Evolutionary conservation across 1,284 basidiomycete genomes (phyloP), one percentile per base, ranked within the genome.

Genomic region (Moesziomyces antarcticus): DNA sequence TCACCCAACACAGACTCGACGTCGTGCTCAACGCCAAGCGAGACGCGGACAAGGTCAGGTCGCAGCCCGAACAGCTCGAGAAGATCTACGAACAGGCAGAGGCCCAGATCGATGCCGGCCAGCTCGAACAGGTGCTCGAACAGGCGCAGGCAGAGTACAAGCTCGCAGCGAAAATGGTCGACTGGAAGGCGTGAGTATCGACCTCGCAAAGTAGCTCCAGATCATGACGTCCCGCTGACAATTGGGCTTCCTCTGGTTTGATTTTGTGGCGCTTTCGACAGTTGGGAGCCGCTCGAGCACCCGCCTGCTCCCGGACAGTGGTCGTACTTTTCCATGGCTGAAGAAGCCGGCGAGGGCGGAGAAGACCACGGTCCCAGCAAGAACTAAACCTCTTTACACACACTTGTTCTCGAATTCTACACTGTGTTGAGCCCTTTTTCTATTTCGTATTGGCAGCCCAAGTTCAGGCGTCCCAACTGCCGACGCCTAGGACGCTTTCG

Each of bases 161-260:
- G 52, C 86, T 98, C 46, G 92, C 89, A 2, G 87, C 87, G 41
- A 93, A 93, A 86, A 93, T 98, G 91, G 83, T 91, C 24, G 92
- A 96, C 83, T 98, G 93, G 93, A 97, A 97, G 87, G 89, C 92
- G 95, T 99, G 85, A 86, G 93, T 92, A 20, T 24, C 8, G 9
- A 18, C 62, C 41, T 20, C 43, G 30, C 25, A 27, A 27, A 5
- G 56, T 56, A 33, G 35, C 25, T 55, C 41, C 55, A 43, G 55
- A 48, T 45, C 49, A 53, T 56, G 56, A 45, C 37, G 41, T n/a
- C 57, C 50, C 30, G 25, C 61, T n/a, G 60, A 58, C n/a, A 72
- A 35, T 68, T 53, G n/a, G n/a, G n/a, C 35, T 54, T 33, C 21
- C 13, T 72, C 22, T 75, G n/a, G n/a, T n/a, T n/a, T n/a, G n/a